Percentiles rank a stretch among this genome's conserved stretches.
Evolutionary conservation across 2,329 filamentous ascomycete species (phyloP).

Genomic region (Xylogone sp.): DNA sequence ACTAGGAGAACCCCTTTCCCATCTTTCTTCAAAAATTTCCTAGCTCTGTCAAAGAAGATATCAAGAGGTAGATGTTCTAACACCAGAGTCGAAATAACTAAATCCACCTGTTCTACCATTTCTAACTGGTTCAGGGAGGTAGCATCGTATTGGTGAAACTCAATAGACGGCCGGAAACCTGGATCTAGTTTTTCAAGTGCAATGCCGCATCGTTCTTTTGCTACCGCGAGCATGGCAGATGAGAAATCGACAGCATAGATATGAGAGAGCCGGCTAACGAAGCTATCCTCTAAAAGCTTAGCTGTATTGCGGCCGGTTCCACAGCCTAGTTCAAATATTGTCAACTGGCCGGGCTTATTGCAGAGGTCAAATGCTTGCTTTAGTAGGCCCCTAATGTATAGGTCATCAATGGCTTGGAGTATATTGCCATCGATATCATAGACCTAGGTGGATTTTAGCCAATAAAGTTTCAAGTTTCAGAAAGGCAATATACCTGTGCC

Average conservation of each 20-base stretch:
- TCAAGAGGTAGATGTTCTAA: conserved; percentile 57
- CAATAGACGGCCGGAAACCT: background rate
- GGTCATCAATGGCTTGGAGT: conserved; percentile 58
- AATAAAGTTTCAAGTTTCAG: background rate
- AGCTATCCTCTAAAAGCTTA: conserved; percentile 35
- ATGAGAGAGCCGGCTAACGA: conserved; percentile 21
- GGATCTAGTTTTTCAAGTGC: background rate
- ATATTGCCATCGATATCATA: conserved; percentile 67
- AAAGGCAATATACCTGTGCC: conserved; percentile 28
- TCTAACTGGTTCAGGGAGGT: conserved; percentile 20
- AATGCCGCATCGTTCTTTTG: conserved; percentile 25
- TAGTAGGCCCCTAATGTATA: conserved; percentile 48
- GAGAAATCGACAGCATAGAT: conserved; percentile 48
- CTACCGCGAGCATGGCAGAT: conserved; percentile 52
- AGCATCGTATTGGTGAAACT: conserved; percentile 21
- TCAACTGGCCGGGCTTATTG: conserved; percentile 4
- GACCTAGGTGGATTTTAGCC: conserved; percentile 29
- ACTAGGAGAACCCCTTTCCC: conserved; percentile 48
- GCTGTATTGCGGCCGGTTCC: conserved; percentile 62
- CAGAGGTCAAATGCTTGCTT: conserved; percentile 37
- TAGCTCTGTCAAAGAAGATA: conserved; percentile 44
- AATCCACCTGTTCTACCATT: conserved; percentile 25
- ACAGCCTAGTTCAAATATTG: conserved; percentile 56
- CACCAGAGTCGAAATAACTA: conserved; percentile 58
- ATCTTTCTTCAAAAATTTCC: conserved; percentile 36